A percentile compares a stretch with the other conserved stretches of the same genome.
These are phyloP conservation scores for Yamadazyma dendronema DNA, from an alignment of 1,139 yeast species.

Conservation along the genomic window DNA sequence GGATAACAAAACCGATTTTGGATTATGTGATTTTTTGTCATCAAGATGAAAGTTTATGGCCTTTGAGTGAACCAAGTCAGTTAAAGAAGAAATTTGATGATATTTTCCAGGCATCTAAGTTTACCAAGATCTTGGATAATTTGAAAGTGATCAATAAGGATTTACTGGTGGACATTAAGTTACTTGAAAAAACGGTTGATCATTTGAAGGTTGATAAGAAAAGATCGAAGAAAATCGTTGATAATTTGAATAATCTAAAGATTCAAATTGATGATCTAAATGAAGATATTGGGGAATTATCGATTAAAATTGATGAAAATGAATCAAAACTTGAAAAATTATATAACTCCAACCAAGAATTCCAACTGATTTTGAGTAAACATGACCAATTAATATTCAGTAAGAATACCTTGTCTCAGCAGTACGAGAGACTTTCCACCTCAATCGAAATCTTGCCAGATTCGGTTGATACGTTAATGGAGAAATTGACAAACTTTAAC, in stretches of 20 bases:
- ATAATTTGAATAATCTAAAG: slow-evolving; percentile 45
- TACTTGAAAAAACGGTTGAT: slow-evolving; percentile 74
- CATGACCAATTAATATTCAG: slow-evolving; percentile 57
- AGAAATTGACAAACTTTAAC: slow-evolving; percentile 55
- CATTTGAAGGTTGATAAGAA: slow-evolving; percentile 73
- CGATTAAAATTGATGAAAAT: slow-evolving; percentile 48
- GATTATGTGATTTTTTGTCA: slow-evolving; percentile 96
- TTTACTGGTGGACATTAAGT: slow-evolving; percentile 67
- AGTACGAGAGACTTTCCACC: slow-evolving; percentile 44
- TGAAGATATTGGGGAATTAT: slow-evolving; percentile 49
- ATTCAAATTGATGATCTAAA: slow-evolving; percentile 45
- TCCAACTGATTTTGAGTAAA: slow-evolving; percentile 68
- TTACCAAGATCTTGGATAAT: slow-evolving; percentile 84
- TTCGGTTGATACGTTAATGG: slow-evolving; percentile 48
- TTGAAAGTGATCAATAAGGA: slow-evolving; percentile 77
- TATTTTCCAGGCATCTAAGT: slow-evolving; percentile 92
- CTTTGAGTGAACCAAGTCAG: slow-evolving; percentile 84
- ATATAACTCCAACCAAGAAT: slow-evolving; percentile 77
- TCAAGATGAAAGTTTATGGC: slow-evolving; percentile 98
- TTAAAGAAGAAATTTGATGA: slow-evolving; percentile 94
- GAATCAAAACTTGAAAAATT: slow-evolving; percentile 61
- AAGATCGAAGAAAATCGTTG: slow-evolving; percentile 60
- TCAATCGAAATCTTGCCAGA: slow-evolving; percentile 49
- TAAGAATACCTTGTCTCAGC: slow-evolving; percentile 43
- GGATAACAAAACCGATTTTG: slow-evolving; percentile 83